Base-by-base conservation (phyloP, 352 stramenopile genomes). In the Phytophthora macrochlamydospora region DNA sequence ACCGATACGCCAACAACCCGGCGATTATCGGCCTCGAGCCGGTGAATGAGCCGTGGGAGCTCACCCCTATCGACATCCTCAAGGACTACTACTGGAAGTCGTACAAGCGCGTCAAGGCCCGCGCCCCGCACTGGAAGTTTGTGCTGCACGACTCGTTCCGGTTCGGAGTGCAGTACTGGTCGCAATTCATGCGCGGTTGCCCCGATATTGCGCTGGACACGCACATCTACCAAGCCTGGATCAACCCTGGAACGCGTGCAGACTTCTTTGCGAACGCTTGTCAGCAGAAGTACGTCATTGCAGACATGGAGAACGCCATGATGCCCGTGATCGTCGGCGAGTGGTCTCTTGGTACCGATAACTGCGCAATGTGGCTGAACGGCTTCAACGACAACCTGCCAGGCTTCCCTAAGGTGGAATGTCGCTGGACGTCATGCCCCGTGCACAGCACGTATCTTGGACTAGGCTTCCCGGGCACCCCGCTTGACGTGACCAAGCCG, bases 11-110 rank as follows among this genome's bases (percentile, higher is more conserved):
- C 13, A 79, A 81, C 49, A 81, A 98, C 69, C 90, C 89, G n/a
- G 88, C 89, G 7, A 87, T 98, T 6, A 75, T 98, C 18, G 95
- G 93, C 4, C 51, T 98, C 14, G 88, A 98, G 72, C 93, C 94
- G 6, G 91, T 98, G 52, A 98, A 98, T 71, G 95, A 98, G 71
- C 95, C 95, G 7, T 98, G 94, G 94, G 89, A 98, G 71, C 86
- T 97, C 56, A 98, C 94, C 43, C 43, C 94, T 0, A 91, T 98
- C 42, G 56, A 97, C 5, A 72, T 91, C 49, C 74, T 98, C 43
- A 97, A 98, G 60, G 75, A 94, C 31, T 99, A 98, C 74, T 99
- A 99, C 81, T 98, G 94, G 94, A 92, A 97, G 72, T 92, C 89
- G 48, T 98, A 99, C 78, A 91, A 98, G 64, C 93, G 94, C 64